phyloP scores from a whole-genome alignment of 257 asterid species.

The Nicotiana undulata region DNA sequence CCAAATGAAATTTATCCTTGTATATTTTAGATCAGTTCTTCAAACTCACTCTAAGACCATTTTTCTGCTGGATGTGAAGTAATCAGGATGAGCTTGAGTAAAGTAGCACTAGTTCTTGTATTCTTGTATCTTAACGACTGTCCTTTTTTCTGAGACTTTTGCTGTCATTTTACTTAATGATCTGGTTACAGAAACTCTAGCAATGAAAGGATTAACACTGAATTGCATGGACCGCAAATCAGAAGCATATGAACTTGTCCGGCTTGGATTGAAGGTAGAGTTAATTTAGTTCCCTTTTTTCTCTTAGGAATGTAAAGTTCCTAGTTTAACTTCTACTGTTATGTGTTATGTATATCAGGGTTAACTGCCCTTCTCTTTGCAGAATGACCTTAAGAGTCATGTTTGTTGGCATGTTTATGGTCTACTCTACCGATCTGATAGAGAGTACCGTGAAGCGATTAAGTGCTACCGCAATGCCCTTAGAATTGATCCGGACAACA shows the following conservation, averaged over 20 bases:
- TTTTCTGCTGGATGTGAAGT: not conserved
- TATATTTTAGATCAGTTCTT: not conserved
- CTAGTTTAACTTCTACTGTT: not conserved
- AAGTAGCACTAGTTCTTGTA: not conserved
- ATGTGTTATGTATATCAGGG: not conserved
- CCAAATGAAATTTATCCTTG: not conserved
- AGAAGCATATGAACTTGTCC: slow-evolving; percentile 98
- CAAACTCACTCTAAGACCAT: not conserved
- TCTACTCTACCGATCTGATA: slow-evolving; percentile 90
- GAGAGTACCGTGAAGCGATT: slow-evolving; percentile 98
- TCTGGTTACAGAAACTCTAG: slow-evolving; percentile 69
- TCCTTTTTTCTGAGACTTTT: not conserved
- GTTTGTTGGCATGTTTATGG: slow-evolving; percentile 99
- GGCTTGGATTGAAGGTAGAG: slow-evolving; percentile 86
- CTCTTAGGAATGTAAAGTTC: not conserved
- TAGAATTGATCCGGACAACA: slow-evolving; percentile 91
- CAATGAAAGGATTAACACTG: slow-evolving; percentile 96
- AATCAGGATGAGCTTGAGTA: not conserved
- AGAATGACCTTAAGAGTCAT: slow-evolving; percentile 99
- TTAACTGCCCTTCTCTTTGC: slow-evolving; percentile 35
- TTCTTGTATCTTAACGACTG: not conserved
- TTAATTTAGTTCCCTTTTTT: slow-evolving; percentile 4
- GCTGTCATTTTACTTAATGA: slow-evolving; percentile 3
- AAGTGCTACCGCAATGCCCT: slow-evolving; percentile 98
- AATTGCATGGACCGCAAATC: slow-evolving; percentile 97